Conservation (phyloP, 1,284 basidiomycete genomes). For the Leccinum griseonigrum region DNA sequence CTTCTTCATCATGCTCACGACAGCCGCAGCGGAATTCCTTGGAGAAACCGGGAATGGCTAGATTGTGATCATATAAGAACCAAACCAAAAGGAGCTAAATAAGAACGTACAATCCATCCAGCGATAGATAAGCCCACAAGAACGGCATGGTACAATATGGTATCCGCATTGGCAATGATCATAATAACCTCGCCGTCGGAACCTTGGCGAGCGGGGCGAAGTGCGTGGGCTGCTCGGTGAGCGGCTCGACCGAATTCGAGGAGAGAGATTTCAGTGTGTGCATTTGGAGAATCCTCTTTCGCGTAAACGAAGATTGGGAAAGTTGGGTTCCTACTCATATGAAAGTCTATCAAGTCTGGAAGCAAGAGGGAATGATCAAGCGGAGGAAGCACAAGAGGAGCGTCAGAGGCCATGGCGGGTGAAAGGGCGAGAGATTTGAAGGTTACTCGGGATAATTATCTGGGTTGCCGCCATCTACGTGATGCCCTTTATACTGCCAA, state of each 20-base stretch:
- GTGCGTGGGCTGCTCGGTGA: conserved; percentile 30
- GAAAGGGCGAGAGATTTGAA: not conserved
- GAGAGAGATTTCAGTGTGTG: conserved; percentile 21
- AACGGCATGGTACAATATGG: conserved; percentile 34
- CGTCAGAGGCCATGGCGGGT: not conserved
- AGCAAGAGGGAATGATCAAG: conserved; percentile 25
- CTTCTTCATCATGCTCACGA: conserved; percentile 31
- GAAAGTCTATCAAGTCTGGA: conserved; percentile 28
- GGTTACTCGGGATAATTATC: not conserved
- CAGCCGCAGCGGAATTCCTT: conserved; percentile 33
- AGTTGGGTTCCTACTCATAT: conserved; percentile 27
- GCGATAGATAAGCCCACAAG: conserved; percentile 29
- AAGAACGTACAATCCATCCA: conserved; percentile 27
- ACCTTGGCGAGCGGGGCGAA: conserved; percentile 22
- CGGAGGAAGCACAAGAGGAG: conserved; percentile 18
- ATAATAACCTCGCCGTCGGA: conserved; percentile 32
- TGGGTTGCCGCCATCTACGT: not conserved
- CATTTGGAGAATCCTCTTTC: conserved; percentile 11
- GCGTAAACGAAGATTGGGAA: conserved; percentile 24
- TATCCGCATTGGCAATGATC: conserved; percentile 35
- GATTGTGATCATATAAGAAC: not conserved
- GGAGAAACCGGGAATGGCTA: conserved; percentile 38
- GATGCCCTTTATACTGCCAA: not conserved
- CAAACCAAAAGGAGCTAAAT: not conserved
- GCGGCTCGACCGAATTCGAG: conserved; percentile 35